Evolutionary conservation across 1,139 yeast genomes (phyloP), one percentile per base, ranked within the genome.

Genomic region (Suhomyces guaymorum): DNA sequence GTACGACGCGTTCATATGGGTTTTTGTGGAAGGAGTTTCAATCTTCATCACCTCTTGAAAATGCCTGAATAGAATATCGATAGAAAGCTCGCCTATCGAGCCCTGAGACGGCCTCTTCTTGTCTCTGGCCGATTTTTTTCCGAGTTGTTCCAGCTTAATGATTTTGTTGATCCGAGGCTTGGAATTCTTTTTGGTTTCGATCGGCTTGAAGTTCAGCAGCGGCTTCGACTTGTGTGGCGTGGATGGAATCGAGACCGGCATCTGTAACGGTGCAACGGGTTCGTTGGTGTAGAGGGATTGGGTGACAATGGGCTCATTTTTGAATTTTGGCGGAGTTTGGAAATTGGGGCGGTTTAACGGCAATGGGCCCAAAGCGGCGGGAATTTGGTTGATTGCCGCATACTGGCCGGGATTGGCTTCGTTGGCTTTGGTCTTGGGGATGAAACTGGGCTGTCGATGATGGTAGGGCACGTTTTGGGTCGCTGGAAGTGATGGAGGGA

Each of bases 111-210:
- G 19, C 35, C 21, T 37, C 10, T 30, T 30, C 10, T 38, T 39
- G 2, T 37, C 27, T 22, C 17, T 28, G 21, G 29, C 28, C 9
- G 19, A 13, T 20, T 35, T 36, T 6, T 32, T 25, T 26, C 29
- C 25, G 15, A 37, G 35, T 23, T 39, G 29, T 17, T 39, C 40
- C 24, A 31, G 28, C 28, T 39, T 30, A 30, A 45, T 49, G 17
- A 66, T 51, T 39, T 63, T 63, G 43, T 64, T 55, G 39, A 66
- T 66, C 18, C 70, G 47, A 1, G 73, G 73, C 23, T 58, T 55
- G 11, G 60, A 49, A 43, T 66, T 66, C 39, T 54, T 53, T 41
- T 66, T 66, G 8, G 72, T 64, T 28, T 59, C 61, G 5, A 54
- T 59, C 5, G 73, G 73, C 37, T 61, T 62, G 50, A 56, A 66